phyloP scores from a whole-genome alignment of 23 red algal genomes.

The Agarophyton chilense region DNA sequence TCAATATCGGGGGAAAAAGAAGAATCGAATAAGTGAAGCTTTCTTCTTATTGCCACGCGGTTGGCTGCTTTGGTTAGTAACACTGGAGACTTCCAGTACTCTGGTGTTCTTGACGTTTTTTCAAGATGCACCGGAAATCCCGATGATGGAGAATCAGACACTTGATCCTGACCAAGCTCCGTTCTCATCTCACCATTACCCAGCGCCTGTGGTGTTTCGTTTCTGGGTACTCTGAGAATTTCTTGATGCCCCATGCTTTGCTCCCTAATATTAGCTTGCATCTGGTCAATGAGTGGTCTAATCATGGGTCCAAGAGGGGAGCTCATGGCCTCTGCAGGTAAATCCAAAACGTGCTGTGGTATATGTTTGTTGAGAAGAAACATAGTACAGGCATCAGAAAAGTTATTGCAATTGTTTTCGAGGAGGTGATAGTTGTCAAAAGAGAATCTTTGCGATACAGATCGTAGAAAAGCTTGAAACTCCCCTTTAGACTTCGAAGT shows the following conservation, averaged over 20 bases:
- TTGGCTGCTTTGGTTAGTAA: neutral
- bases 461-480: conserved; percentile 75
- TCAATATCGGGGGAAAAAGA: neutral
- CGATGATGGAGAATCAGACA: neutral
- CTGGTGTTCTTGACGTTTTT: neutral
- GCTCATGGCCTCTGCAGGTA: conserved; percentile 79
- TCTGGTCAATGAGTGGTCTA: conserved; percentile 82
- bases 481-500: conserved; percentile 69
- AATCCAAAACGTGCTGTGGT: conserved; percentile 87
- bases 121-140: too few species aligned
- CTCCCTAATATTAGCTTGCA: conserved; percentile 64
- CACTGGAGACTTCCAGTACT: conserved; percentile 10
- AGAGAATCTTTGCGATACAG: conserved; percentile 57
- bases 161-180: neutral
- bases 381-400: conserved; percentile 71
- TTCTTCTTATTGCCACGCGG: neutral
- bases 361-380: conserved; percentile 83
- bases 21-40: conserved; percentile 5
- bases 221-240: neutral
- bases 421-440: conserved; percentile 86
- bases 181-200: neutral
- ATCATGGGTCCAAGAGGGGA: conserved; percentile 85
- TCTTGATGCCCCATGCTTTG: conserved; percentile 70
- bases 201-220: neutral
- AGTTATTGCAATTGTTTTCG: conserved; percentile 98